Base-by-base conservation (phyloP, 2,329 filamentous ascomycete genomes). In the Alternaria burnsii region DNA sequence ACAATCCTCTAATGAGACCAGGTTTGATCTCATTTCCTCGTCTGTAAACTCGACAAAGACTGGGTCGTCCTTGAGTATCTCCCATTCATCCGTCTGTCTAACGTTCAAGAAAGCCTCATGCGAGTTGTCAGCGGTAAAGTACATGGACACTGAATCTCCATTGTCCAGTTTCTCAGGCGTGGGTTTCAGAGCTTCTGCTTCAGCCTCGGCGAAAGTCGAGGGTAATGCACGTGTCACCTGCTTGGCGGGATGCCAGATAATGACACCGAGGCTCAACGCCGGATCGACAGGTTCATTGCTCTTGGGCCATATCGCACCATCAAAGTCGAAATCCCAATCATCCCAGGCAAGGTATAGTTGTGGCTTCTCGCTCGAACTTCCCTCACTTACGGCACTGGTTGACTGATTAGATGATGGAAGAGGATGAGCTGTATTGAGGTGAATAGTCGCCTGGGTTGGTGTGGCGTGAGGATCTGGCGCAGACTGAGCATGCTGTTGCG, bases 1-100 rank as follows among this genome's bases (percentile, higher is more conserved):
- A 26, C 83, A 79, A 22, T 83, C 79, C 38, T 80, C 76, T 44
- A 84, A 62, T 4, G 81, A 73, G 36, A 85, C 70, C 12, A 82
- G 64, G 28, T 71, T 69, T 24, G 63, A 50, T 6, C 77, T 71
- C 57, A 77, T 77, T n/a, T 81, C 71, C 26, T 80, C 71, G 3
- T 70, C 72, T 1, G 77, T 72, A 52, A 85, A 83, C 5, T 81
- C 76, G 6, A 78, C 74, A 62, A 85, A 86, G 16, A 84, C 81
- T 2, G 83, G 80, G 58, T 85, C 84, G 53, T 82, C 73, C 66
- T 81, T 82, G 52, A 85, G 76, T n/a, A 77, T 75, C 3, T 80
- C 69, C 84, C 84, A 86, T 22, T 80, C 76, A 38, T 82, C 79
- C 0, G 82, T 85, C 60, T 85, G 79, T 55, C 82, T 75, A 16